Evolutionary conservation across 371 early-diverging fungal genomes (phyloP).

Genomic region (Mortierella sp.): DNA sequence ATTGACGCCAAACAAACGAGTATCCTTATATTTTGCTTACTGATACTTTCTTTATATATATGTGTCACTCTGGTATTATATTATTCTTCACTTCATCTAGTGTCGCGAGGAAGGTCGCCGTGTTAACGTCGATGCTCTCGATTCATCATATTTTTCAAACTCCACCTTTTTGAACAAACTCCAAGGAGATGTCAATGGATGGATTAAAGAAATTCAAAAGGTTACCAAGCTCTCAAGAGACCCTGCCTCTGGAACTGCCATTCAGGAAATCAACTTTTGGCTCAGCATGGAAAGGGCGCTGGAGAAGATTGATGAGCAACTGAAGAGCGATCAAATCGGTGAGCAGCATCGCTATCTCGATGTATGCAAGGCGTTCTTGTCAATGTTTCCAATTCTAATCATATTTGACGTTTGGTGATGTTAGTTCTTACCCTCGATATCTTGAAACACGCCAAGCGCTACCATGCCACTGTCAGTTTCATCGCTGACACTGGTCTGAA

Average conservation of each 20-base stretch:
- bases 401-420: background rate
- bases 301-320: constrained; percentile 93
- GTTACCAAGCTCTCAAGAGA: constrained; percentile 96
- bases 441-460: constrained; percentile 96
- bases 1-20: background rate
- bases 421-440: constrained; percentile 91
- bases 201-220: constrained; percentile 99
- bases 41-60: background rate
- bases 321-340: constrained; percentile 93
- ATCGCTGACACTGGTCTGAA: constrained; percentile 98
- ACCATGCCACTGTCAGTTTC: constrained; percentile 98
- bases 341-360: background rate
- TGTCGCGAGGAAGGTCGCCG: constrained; percentile 75
- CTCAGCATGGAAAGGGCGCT: constrained; percentile 95
- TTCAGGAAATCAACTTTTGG: constrained; percentile 99
- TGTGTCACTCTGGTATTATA: background rate
- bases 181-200: constrained; percentile 95
- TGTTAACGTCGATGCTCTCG: constrained; percentile 82
- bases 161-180: constrained; percentile 92
- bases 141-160: constrained; percentile 76
- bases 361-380: background rate
- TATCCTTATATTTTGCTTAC: background rate
- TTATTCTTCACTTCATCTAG: constrained; percentile 35
- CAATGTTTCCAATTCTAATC: background rate
- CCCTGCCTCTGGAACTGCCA: constrained; percentile 91